phyloP scores from a whole-genome alignment of 768 basidiomycete species.

The Lentinula edodes region DNA sequence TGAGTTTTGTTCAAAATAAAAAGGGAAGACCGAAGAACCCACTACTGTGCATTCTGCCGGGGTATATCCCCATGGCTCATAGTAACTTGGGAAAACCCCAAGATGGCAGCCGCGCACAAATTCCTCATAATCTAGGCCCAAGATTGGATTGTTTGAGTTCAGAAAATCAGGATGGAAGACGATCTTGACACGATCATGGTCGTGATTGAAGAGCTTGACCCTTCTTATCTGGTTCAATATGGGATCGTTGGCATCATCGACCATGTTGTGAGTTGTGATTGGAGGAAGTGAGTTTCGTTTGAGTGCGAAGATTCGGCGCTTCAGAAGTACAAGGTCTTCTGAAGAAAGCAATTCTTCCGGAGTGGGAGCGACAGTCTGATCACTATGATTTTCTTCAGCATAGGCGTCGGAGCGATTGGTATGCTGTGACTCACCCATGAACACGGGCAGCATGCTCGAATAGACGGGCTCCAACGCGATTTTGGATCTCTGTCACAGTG shows the following conservation, averaged over 20 bases:
- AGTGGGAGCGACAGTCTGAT: constrained; percentile 69
- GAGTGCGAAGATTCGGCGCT: constrained; percentile 93
- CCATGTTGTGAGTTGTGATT: constrained; percentile 98
- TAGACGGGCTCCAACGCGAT: constrained; percentile 84
- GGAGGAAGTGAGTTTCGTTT: constrained; percentile 94
- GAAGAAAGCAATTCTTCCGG: constrained; percentile 76
- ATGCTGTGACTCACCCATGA: constrained; percentile 57
- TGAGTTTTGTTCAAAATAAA: background rate
- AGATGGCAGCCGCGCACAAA: constrained; percentile 98
- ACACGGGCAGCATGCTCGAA: constrained; percentile 95
- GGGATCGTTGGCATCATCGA: constrained; percentile 86
- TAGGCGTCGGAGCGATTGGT: background rate
- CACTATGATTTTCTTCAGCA: constrained; percentile 30
- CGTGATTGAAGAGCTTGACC: constrained; percentile 87
- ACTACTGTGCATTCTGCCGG: constrained; percentile 99
- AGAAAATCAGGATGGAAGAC: constrained; percentile 98
- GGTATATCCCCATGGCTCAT: constrained; percentile 95
- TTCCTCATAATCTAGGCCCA: constrained; percentile 98
- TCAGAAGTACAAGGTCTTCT: constrained; percentile 91
- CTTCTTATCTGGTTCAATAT: constrained; percentile 93
- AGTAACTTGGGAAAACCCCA: constrained; percentile 97
- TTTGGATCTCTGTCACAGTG: constrained; percentile 93
- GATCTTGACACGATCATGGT: constrained; percentile 90
- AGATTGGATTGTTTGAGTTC: constrained; percentile 95
- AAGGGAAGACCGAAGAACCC: constrained; percentile 22